Evolutionary conservation across 345 rosid genomes (phyloP).

Genomic region (Streptanthus diversifolius): DNA sequence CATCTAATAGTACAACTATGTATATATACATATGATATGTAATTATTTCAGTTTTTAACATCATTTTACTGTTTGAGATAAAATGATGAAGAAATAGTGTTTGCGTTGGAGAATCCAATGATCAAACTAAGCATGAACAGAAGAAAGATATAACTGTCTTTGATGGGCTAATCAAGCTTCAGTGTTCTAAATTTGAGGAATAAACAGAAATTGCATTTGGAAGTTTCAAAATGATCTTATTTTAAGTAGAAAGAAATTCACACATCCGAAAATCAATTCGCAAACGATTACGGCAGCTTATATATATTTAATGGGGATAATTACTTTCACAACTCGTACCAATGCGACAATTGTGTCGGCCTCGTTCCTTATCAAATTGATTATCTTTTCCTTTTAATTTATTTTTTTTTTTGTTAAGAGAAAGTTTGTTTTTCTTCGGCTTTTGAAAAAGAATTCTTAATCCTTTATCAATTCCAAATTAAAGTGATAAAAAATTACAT

Average conservation of each 20-base stretch:
- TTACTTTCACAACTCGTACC: slow-evolving; percentile 6
- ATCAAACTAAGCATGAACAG: neutral
- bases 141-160: neutral
- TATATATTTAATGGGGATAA: neutral
- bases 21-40: too few species aligned
- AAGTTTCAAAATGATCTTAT: neutral
- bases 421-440: neutral
- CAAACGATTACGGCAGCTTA: neutral
- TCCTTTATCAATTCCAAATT: neutral
- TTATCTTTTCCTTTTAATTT: neutral
- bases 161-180: neutral
- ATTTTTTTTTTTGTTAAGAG: neutral
- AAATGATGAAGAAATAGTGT: neutral
- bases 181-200: neutral
- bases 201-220: neutral
- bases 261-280: neutral
- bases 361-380: slow-evolving; percentile 1
- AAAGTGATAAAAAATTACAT: neutral
- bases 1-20: too few species aligned
- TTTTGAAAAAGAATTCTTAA: neutral
- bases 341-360: slow-evolving; percentile 23
- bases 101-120: neutral
- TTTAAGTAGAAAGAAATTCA: neutral
- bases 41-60: too few species aligned
- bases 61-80: neutral